Conservation (phyloP, 768 basidiomycete genomes). For the Rhodotorula taiwanensis region DNA sequence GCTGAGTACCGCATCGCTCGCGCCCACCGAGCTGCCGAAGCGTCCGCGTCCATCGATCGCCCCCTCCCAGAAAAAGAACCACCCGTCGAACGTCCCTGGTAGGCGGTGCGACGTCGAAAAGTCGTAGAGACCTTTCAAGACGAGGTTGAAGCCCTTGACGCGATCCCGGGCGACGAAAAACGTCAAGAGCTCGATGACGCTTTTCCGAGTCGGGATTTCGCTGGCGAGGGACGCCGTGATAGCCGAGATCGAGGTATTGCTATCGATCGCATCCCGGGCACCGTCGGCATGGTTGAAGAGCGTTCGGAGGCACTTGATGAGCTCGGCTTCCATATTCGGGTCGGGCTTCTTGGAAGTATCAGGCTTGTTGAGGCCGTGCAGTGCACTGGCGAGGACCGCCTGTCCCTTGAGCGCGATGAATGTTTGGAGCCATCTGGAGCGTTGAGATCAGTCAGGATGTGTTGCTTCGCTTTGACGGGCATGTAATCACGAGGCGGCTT, state of each 20-base stretch:
- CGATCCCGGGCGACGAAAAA: conserved; percentile 62
- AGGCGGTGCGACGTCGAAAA: conserved; percentile 48
- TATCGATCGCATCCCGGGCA: conserved; percentile 64
- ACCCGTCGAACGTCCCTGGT: conserved; percentile 60
- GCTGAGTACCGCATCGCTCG: conserved; percentile 81
- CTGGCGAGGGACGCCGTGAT: conserved; percentile 76
- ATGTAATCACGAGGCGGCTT: too few species aligned
- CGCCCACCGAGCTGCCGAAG: conserved; percentile 93
- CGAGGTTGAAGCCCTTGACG: conserved; percentile 57
- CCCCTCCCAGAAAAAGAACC: conserved; percentile 75
- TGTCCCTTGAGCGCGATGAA: conserved; percentile 74
- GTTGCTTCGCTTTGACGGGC: too few species aligned
- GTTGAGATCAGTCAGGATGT: too few species aligned
- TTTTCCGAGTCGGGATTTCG: conserved; percentile 67
- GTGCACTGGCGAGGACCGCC: conserved; percentile 70
- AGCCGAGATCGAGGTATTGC: conserved; percentile 66
- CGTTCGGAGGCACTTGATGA: conserved; percentile 75
- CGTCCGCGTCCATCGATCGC: conserved; percentile 75
- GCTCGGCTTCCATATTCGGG: conserved; percentile 70
- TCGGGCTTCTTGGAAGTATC: conserved; percentile 51
- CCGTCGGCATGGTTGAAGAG: conserved; percentile 65
- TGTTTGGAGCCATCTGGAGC: conserved; percentile 73
- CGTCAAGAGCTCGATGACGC: conserved; percentile 68
- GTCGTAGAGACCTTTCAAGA: conserved; percentile 64
- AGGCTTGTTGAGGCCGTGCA: conserved; percentile 61